Percentiles rank a stretch among this genome's conserved stretches.
phyloP scores from a whole-genome alignment of 2,329 filamentous ascomycete genomes.

The Venturia effusa region DNA sequence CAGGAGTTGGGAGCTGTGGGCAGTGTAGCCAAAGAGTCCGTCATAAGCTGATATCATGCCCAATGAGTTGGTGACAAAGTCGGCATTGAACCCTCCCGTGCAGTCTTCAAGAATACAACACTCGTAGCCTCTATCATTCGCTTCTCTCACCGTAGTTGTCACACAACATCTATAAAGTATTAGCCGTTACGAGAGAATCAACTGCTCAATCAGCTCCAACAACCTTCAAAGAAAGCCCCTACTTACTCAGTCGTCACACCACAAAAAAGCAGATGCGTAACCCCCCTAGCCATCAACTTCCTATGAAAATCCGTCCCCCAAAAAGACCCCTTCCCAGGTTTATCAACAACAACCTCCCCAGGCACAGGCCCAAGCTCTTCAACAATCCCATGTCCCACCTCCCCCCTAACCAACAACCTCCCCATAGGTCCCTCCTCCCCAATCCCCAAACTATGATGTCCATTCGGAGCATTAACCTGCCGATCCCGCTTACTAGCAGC shows the following conservation, averaged over 20 bases:
- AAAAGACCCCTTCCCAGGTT: neutral
- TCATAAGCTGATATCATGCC: conserved; percentile 36
- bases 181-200: neutral
- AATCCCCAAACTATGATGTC: conserved; percentile 14
- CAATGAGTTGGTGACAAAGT: conserved; percentile 30
- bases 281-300: neutral
- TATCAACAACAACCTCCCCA: neutral
- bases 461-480: neutral
- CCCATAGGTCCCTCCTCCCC: conserved; percentile 3
- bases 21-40: conserved; percentile 36
- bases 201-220: neutral
- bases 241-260: neutral
- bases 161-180: conserved; percentile 31
- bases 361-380: conserved; percentile 4
- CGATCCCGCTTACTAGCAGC: neutral
- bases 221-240: neutral
- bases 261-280: neutral
- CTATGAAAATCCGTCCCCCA: neutral
- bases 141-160: conserved; percentile 40
- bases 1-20: conserved; percentile 26
- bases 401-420: neutral
- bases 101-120: conserved; percentile 41
- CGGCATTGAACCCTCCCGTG: conserved; percentile 32
- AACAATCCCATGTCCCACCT: conserved; percentile 7
- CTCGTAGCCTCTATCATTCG: conserved; percentile 44